Base-by-base conservation (phyloP, 2,329 filamentous ascomycete species). In the Rasamsonia emersonii region DNA sequence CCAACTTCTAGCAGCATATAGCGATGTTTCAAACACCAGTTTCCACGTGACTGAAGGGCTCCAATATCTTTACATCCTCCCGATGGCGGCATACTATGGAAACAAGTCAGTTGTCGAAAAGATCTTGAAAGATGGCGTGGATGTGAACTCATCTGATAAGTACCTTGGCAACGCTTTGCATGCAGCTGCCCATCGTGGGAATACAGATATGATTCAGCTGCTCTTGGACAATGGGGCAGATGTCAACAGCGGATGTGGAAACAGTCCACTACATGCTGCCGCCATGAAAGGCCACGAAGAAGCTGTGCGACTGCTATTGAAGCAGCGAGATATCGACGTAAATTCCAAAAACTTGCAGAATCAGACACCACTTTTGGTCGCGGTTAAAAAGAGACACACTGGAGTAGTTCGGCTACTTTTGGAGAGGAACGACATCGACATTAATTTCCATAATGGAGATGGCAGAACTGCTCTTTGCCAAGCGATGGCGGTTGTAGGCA, bases 81-180 rank as follows among this genome's bases (percentile, higher is more conserved):
- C 6, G 6, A 13, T 31, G 15, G 37, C 39, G 5, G 25, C 19
- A 17, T 36, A 33, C 11, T 27, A 36, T 19, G 36, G 39, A 9
- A 26, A 28, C 16, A 13, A 13, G 24, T 11, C 6, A 13, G 30
- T 36, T 14, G 33, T 41, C 11, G 29, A 35, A 16, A 27, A 36
- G n/a, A 23, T 44, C 17, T 21, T 42, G 18, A 32, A 32, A 9
- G 32, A 33, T 16, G 36, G 33, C 9, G 39, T 34, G 0, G 36
- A 41, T 24, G 18, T 42, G 5, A 40, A 44, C 18, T 25, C 25
- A 10, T 33, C 35, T 25, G 37, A 39, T 30, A 18, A 37, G 9
- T 28, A 37, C n/a, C 27, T 26, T n/a, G 29, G 32, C 25, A 35
- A 32, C 6, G 26, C 39, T 4, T 16, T 42, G 13, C 25, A 38